Conservation (phyloP, 495 filamentous ascomycete genomes). For the Terfezia claveryi region DNA sequence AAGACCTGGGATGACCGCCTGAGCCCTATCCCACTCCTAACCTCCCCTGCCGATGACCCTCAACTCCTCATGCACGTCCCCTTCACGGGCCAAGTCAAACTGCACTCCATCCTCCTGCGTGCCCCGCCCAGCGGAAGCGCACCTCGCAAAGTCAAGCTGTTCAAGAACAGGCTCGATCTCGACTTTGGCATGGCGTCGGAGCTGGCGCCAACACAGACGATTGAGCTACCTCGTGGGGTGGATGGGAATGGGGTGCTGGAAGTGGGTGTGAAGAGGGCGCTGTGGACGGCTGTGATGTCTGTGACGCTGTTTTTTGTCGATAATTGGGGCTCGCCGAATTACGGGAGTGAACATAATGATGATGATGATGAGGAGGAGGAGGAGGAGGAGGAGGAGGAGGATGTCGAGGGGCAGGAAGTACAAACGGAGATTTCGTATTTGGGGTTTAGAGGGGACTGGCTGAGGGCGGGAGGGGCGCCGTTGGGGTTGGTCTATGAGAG, state of each 20-base stretch:
- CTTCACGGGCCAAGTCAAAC: slow-evolving; percentile 79
- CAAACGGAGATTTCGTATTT: slow-evolving; percentile 60
- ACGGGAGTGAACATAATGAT: too few species aligned
- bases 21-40: slow-evolving; percentile 44
- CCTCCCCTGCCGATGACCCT: slow-evolving; percentile 62
- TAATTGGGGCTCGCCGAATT: slow-evolving; percentile 27
- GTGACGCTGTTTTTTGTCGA: slow-evolving; percentile 68
- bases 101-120: slow-evolving; percentile 70
- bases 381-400: slow-evolving; percentile 21
- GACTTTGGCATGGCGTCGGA: slow-evolving; percentile 63
- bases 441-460: slow-evolving; percentile 84
- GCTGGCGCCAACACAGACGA: slow-evolving; percentile 44
- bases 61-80: slow-evolving; percentile 81
- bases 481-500: slow-evolving; percentile 77
- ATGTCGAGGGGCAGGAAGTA: slow-evolving; percentile 46
- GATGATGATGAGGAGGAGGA: slow-evolving; percentile 4
- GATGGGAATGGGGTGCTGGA: slow-evolving; percentile 66
- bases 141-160: slow-evolving; percentile 65
- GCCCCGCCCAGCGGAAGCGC: slow-evolving; percentile 45
- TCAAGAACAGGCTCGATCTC: slow-evolving; percentile 62
- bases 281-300: slow-evolving; percentile 61
- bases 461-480: slow-evolving; percentile 63
- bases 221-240: slow-evolving; percentile 33
- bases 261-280: slow-evolving; percentile 56
- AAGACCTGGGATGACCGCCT: slow-evolving; percentile 79